Evolutionary conservation across 1,284 basidiomycete genomes (phyloP), one percentile per base, ranked within the genome.

Genomic region (Microbotryum intermedium): DNA sequence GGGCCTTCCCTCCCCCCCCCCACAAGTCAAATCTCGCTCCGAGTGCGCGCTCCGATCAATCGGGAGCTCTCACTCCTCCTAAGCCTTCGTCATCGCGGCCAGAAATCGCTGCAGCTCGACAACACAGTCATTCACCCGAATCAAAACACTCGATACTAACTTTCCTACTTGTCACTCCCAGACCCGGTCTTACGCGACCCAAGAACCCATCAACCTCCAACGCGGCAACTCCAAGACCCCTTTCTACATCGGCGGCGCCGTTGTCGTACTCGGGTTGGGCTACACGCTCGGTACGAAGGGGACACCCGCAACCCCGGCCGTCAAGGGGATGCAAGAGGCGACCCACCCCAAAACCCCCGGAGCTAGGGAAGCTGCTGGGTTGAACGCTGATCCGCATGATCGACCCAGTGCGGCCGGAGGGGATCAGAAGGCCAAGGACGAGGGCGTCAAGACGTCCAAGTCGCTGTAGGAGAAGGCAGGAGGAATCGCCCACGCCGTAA

Each of bases 171-270:
- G 11, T 16, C 18, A 16, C 11, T 39, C 34, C 34, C 13, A 39
- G 34, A 39, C 34, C 34, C 30, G 8, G 13, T 25, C 44, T 0
- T 26, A 6, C 30, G 57, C 61, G 16, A 54, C 50, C 20, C 26
- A 26, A 13, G 64, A 65, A 55, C 64, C 64, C 23, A 28, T 62
- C 58, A 65, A 65, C 64, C 47, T 48, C 20, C 59, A 65, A 55
- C 57, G 64, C n/a, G 64, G 55, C 8, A 55, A 48, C 11, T 59
- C 58, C 2, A 44, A 43, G n/a, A 62, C 58, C 6, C 64, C 64
- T 10, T 50, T 64, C 59, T 64, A 50, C 53, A 58, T 64, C 50
- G 62, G 18, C 5, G 53, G 28, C 6, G 62, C 62, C 28, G 34
- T 64, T 46, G 50, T 39, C 44, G 49, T 60, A n/a, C 62, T 64